These are phyloP conservation scores for Colletotrichum phormii DNA, from an alignment of 2,329 filamentous ascomycete genomes.

Conservation along the genomic window DNA sequence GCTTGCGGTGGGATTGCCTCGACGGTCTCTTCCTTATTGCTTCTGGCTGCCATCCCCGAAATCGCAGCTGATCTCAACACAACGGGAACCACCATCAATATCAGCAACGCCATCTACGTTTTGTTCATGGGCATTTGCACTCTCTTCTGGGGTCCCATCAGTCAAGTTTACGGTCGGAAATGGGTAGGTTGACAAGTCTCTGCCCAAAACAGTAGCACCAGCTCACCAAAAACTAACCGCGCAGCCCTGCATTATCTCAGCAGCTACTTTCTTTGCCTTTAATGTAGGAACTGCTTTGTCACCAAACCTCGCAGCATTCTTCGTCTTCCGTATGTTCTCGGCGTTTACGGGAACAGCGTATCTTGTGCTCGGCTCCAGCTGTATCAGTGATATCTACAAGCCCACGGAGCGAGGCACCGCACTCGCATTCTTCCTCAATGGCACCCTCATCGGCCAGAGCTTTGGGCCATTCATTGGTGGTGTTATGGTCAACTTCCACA, in stretches of 20 bases:
- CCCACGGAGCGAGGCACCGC: conserved; percentile 74
- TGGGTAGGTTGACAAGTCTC: conserved; percentile 50
- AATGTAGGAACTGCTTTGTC: conserved; percentile 74
- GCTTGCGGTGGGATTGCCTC: conserved; percentile 29
- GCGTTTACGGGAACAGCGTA: conserved; percentile 79
- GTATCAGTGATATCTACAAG: conserved; percentile 68
- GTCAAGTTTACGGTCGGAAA: conserved; percentile 66
- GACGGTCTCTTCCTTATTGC: conserved; percentile 47
- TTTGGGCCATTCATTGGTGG: conserved; percentile 75
- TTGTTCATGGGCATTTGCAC: conserved; percentile 76
- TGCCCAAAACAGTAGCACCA: conserved; percentile 32
- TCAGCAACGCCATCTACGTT: conserved; percentile 78
- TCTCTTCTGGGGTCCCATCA: conserved; percentile 75
- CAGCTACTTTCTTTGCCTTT: conserved; percentile 68
- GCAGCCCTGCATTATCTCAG: conserved; percentile 38
- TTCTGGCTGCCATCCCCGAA: conserved; percentile 80
- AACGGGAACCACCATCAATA: conserved; percentile 74
- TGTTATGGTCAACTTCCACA: conserved; percentile 75
- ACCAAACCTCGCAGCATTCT: conserved; percentile 74
- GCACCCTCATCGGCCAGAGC: conserved; percentile 74
- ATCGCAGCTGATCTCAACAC: conserved; percentile 74
- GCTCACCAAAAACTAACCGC: background rate
- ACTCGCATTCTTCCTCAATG: conserved; percentile 73
- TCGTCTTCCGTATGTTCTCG: conserved; percentile 75
- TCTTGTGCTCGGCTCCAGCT: conserved; percentile 73